Evolutionary conservation across 1,284 basidiomycete genomes (phyloP), one percentile per base, ranked within the genome.

Genomic region (Irpex sp.): DNA sequence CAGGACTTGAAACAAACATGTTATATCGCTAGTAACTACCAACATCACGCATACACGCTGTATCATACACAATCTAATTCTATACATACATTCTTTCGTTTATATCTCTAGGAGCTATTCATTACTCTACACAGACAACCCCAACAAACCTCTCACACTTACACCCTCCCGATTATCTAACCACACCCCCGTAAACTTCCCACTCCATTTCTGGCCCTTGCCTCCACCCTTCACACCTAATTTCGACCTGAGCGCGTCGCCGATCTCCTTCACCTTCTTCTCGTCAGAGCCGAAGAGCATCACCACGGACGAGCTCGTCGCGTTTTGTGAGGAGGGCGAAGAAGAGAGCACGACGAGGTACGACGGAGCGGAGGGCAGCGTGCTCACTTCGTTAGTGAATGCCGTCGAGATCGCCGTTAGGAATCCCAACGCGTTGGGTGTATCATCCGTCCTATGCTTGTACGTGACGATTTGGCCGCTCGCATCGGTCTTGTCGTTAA

Each of bases 171-270:
- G 69, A 5, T 60, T 61, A 0, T 69, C 69, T 65, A 72, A 70
- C 77, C 77, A 77, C 6, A 77, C 74, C 2, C 76, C 77, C n/a
- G 67, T 70, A 64, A 78, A 81, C 71, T 90, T 89, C 2, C 87
- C 87, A 67, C 86, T 88, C 87, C 86, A 90, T 62, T 78, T 79
- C 19, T 74, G 69, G 3, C 84, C 87, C 68, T 85, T 86, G 4
- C 86, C 86, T 18, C 85, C 86, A 10, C 85, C 87, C 74, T 85
- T 89, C 48, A 86, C 78, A 9, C 75, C 77, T 35, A 88, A 73
- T 64, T 78, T 82, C 1, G 69, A 66, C 71, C 86, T 91, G 60
- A 92, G 66, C 10, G 70, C 72, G 19, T 87, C 85, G 2, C 88
- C 87, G 1, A 75, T 74, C 61, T 75, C 74, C 73, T 88, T 90